Evolutionary conservation across 78 protist genomes (phyloP).

Genomic region (Speleostelium caveatum): DNA sequence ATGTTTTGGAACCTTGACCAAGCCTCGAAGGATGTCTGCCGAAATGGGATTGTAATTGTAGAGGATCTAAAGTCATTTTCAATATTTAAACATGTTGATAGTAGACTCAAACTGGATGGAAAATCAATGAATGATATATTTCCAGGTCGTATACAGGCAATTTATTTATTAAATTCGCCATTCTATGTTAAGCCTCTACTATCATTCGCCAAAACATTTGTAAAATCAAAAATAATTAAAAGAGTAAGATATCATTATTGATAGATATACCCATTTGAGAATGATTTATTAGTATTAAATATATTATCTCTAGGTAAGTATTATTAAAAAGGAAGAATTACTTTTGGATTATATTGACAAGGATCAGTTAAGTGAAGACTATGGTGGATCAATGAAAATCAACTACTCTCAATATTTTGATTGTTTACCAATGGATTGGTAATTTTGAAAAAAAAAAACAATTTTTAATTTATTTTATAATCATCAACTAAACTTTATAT

Average conservation of each 20-base stretch:
- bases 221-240: conserved; percentile 21
- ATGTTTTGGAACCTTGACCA: conserved; percentile 44
- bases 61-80: conserved; percentile 35
- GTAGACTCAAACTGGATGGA: conserved; percentile 5
- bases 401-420: conserved; percentile 10
- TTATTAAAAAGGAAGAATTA: neutral
- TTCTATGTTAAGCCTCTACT: conserved; percentile 7
- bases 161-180: conserved; percentile 45
- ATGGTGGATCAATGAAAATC: conserved; percentile 28
- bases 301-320: too few species aligned
- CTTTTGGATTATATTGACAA: neutral
- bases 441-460: too few species aligned
- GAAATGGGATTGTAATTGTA: conserved; percentile 28
- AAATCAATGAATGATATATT: conserved; percentile 37
- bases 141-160: conserved; percentile 42
- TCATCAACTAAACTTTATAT: too few species aligned
- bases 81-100: conserved; percentile 54
- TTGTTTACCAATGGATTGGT: conserved; percentile 24
- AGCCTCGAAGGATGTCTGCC: neutral
- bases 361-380: conserved; percentile 1
- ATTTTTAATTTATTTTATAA: too few species aligned
- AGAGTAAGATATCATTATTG: too few species aligned
- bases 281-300: too few species aligned
- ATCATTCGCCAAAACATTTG: conserved; percentile 25
- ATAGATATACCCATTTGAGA: too few species aligned